Conservation (phyloP, 768 basidiomycete species). For the Kwoniella pini region DNA sequence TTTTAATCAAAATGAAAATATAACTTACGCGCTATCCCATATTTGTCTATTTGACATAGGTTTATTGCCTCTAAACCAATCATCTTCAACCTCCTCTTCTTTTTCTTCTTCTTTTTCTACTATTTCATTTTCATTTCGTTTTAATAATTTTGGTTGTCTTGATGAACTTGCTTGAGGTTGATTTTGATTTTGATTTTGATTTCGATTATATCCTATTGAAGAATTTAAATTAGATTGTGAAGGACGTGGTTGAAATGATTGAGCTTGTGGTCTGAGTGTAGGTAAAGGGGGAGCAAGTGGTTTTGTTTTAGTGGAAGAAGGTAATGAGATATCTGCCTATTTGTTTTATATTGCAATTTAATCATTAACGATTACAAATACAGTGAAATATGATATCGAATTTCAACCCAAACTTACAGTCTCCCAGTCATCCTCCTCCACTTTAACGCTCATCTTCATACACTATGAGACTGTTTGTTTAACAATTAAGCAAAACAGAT, state of each 20-base stretch:
- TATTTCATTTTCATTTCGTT: not conserved
- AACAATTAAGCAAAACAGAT: not conserved
- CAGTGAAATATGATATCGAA: not conserved
- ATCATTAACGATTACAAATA: not conserved
- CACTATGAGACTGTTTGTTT: not conserved
- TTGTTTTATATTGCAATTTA: not conserved
- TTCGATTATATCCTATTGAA: not conserved
- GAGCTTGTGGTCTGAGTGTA: conserved; percentile 21
- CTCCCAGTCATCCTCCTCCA: conserved; percentile 39
- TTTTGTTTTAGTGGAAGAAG: conserved; percentile 4
- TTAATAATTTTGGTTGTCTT: not conserved
- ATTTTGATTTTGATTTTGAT: not conserved
- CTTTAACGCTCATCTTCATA: not conserved
- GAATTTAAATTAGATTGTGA: not conserved
- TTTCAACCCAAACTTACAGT: conserved; percentile 24
- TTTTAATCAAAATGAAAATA: not conserved
- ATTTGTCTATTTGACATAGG: conserved; percentile 32
- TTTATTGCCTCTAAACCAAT: conserved; percentile 27
- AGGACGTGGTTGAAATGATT: conserved; percentile 25
- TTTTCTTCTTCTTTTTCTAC: conserved; percentile 13
- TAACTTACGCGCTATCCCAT: conserved; percentile 35
- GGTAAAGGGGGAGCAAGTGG: not conserved
- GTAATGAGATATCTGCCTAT: conserved; percentile 7
- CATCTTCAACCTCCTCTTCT: conserved; percentile 19
- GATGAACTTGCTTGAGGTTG: conserved; percentile 6